phyloP scores from a whole-genome alignment of 345 rosid species.

The Mangifera indica region DNA sequence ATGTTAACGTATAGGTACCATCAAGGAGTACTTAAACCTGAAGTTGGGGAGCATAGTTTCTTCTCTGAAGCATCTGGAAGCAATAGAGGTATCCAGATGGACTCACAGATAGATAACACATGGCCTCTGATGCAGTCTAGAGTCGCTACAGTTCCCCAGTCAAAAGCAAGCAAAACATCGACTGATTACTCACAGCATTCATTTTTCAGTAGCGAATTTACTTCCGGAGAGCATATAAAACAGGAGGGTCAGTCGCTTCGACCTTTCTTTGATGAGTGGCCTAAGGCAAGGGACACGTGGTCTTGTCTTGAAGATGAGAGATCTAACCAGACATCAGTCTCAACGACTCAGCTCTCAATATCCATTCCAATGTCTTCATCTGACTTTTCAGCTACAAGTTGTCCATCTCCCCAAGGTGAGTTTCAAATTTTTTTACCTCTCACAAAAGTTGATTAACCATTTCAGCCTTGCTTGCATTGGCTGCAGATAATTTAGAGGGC shows the following conservation, averaged over 20 bases:
- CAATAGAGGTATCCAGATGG: constrained; percentile 34
- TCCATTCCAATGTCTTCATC: constrained; percentile 51
- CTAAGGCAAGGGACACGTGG: constrained; percentile 45
- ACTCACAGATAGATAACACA: constrained; percentile 30
- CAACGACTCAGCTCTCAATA: constrained; percentile 55
- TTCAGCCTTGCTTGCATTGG: constrained; percentile 13
- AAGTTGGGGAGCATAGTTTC: constrained; percentile 43
- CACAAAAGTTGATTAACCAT: neutral
- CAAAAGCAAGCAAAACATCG: constrained; percentile 28
- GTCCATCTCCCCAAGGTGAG: constrained; percentile 45
- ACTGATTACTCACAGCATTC: constrained; percentile 36
- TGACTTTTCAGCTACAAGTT: constrained; percentile 40
- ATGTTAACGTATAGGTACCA: constrained; percentile 31
- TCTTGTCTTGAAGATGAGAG: constrained; percentile 44
- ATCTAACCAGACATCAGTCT: constrained; percentile 41
- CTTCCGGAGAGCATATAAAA: constrained; percentile 28
- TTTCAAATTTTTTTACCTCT: neutral
- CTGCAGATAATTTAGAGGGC: constrained; percentile 34
- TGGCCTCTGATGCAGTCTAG: constrained; percentile 52
- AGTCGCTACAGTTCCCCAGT: constrained; percentile 25
- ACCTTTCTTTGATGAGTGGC: constrained; percentile 61
- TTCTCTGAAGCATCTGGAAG: constrained; percentile 45
- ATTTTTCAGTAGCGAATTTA: constrained; percentile 27
- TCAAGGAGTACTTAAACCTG: constrained; percentile 42
- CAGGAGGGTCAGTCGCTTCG: constrained; percentile 51